Base-by-base conservation (phyloP, 2,329 filamentous ascomycete genomes). In the Ampelomyces quisqualis region DNA sequence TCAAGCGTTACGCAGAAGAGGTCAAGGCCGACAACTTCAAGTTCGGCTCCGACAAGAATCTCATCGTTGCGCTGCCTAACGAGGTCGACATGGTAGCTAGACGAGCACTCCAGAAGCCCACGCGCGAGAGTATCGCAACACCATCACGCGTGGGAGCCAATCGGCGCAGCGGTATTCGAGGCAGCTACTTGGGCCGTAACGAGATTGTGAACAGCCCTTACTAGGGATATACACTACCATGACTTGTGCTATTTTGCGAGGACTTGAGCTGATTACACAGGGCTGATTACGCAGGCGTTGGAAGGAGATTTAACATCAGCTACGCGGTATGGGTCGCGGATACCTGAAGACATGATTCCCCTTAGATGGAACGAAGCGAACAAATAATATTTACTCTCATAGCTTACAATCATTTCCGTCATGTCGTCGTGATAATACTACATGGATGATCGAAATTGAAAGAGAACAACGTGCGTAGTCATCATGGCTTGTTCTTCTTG, bases 21-120 rank as follows among this genome's bases (percentile, higher is more conserved):
- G 90, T 98, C 64, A 96, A 94, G 77, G 93, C 93, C 3, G 93
- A 98, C 68, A 95, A 98, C 68, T 98, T 98, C 82, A 90, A 93
- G 60, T 98, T 90, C 62, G 91, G 91, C 32, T 90, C 85, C 4
- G 93, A 98, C 70, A 95, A 95, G 80, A 96, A 96, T 60, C 89
- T 98, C 58, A 95, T 98, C 60, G 91, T 98, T 23, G 93, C 93
- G 1, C 74, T 98, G 50, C 90, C 93, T 2, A 95, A 98, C 64
- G 90, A 97, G 68, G 93, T 98, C 55, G 94, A 96, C 70, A 97
- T 97, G 90, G 88, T 98, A 9, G 86, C 85, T 31, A 90, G 91
- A 70, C 80, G 85, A 57, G 85, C 82, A 42, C 79, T 98, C 62
- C 88, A 88, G 76, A 84, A 84, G 61, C 90, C 91, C 1, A 97